Percentiles rank a stretch among this genome's conserved stretches.
These are phyloP conservation scores for Suillus discolor DNA, from an alignment of 768 basidiomycete species.

Conservation along the genomic window DNA sequence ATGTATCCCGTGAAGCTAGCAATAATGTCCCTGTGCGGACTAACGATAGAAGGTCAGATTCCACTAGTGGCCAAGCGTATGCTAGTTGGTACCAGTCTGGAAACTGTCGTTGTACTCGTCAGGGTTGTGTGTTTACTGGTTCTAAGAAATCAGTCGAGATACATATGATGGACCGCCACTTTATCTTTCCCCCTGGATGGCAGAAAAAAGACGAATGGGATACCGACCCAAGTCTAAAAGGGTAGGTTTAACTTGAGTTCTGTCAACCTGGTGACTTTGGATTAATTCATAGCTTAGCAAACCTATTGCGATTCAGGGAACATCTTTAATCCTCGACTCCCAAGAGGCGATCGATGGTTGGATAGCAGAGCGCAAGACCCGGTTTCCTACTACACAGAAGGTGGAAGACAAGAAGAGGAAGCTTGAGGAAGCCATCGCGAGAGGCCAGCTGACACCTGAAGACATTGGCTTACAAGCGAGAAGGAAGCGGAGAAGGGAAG, in stretches of 20 bases:
- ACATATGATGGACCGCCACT: conserved; percentile 91
- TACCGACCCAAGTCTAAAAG: conserved; percentile 79
- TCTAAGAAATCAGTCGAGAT: conserved; percentile 71
- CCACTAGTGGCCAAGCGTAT: conserved; percentile 22
- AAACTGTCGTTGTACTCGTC: conserved; percentile 57
- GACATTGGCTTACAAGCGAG: conserved; percentile 42
- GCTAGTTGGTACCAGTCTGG: conserved; percentile 67
- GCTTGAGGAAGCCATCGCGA: conserved; percentile 73
- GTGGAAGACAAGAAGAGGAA: conserved; percentile 84
- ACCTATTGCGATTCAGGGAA: conserved; percentile 76
- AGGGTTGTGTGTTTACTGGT: conserved; percentile 68
- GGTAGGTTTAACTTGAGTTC: conserved; percentile 43
- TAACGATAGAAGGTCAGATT: conserved; percentile 14
- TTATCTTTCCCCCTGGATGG: conserved; percentile 80
- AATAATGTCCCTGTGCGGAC: conserved; percentile 1
- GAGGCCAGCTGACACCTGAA: conserved; percentile 67
- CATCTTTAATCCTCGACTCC: conserved; percentile 72
- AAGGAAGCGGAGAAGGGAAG: conserved; percentile 45
- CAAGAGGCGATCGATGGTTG: conserved; percentile 83
- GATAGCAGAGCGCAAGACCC: conserved; percentile 86
- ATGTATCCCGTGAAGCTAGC: conserved; percentile 8
- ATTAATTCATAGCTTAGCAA: conserved; percentile 47
- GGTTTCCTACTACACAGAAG: conserved; percentile 74
- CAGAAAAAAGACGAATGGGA: conserved; percentile 71
- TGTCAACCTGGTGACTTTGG: neutral